Evolutionary conservation across 2,329 filamentous ascomycete genomes (phyloP).

Genomic region (Lasiodiplodia citricola): DNA sequence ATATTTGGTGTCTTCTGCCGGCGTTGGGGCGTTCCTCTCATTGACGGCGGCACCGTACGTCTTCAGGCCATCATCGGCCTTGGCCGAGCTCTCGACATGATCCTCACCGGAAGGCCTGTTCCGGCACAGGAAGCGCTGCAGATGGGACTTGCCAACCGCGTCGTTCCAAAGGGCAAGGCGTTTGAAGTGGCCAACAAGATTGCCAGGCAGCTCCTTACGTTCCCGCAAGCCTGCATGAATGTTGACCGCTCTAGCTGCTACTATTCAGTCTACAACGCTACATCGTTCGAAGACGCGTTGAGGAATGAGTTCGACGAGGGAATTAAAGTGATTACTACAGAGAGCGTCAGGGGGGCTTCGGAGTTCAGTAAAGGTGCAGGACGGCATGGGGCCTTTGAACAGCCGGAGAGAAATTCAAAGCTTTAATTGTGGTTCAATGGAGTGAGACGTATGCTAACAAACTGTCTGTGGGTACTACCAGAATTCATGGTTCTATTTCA

Average conservation of each 20-base stretch:
- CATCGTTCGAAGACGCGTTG: slow-evolving; percentile 43
- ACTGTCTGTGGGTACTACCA: too few species aligned
- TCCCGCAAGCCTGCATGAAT: slow-evolving; percentile 61
- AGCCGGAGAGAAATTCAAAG: too few species aligned
- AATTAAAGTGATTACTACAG: slow-evolving; percentile 47
- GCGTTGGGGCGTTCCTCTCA: slow-evolving; percentile 58
- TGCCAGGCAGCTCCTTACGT: slow-evolving; percentile 53
- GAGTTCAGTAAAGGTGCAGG: slow-evolving; percentile 49
- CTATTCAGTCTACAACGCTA: slow-evolving; percentile 56
- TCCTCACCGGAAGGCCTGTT: slow-evolving; percentile 59
- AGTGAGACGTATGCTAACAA: too few species aligned
- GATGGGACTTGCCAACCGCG: too few species aligned
- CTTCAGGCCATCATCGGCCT: slow-evolving; percentile 59
- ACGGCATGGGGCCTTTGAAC: slow-evolving; percentile 43
- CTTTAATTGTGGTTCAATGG: too few species aligned
- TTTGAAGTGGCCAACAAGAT: slow-evolving; percentile 34
- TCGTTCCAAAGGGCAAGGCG: too few species aligned
- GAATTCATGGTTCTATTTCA: too few species aligned
- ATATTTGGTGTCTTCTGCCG: slow-evolving; percentile 63
- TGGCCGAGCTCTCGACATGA: slow-evolving; percentile 55
- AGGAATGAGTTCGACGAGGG: slow-evolving; percentile 53
- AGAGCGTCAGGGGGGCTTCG: slow-evolving; percentile 50
- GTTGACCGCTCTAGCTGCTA: slow-evolving; percentile 56
- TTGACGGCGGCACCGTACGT: slow-evolving; percentile 60
- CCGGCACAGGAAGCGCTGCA: slow-evolving; percentile 52